Base-by-base conservation (phyloP, 2,329 filamentous ascomycete species). In the Paramyrothecium roridum region DNA sequence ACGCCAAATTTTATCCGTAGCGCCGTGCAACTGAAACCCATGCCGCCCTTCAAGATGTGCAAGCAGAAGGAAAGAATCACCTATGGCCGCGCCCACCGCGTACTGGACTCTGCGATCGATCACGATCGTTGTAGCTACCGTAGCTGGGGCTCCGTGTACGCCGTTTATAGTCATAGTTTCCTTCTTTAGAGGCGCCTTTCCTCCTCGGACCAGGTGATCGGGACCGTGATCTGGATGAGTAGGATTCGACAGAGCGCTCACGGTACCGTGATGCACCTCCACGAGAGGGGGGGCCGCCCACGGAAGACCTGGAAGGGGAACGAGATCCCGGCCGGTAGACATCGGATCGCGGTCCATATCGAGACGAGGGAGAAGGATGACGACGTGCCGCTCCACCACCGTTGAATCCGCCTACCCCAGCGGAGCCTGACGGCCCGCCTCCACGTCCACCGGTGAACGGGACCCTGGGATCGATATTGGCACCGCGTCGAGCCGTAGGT, bases 401-500 rank as follows among this genome's bases (percentile, higher is more conserved):
- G 50, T 66, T 71, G 43, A 63, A 63, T 22, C 70, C 65, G 20
- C 68, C 63, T 22, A 69, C 63, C 52, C 61, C 62, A 47, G 55
- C 23, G 33, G 59, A 50, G 8, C 59, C 56, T 53, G 62, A 59
- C 37, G 61, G 54, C 52, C 70, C 70, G 3, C 72, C 72, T 43
- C 68, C 69, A 53, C 70, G 70, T 11, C 64, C 63, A 12, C 63
- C 65, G 8, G 61, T 57, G 50, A 69, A 67, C 19, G 71, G 68
- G 43, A 72, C 59, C 58, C 73, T 63, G 56, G 85, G 77, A 67
- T 84, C 78, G 63, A 85, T 81, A 60, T 83, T 82, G 55, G 80
- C 80, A 56, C 83, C 82, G 51, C 83, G 82, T 52, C 87, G 83
- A 52, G 88, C 85, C 6, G 83, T 83, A 1, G 91, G 91, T 17